Evolutionary conservation across 1,284 basidiomycete species (phyloP).

Genomic region (Rhodotorula sp.): DNA sequence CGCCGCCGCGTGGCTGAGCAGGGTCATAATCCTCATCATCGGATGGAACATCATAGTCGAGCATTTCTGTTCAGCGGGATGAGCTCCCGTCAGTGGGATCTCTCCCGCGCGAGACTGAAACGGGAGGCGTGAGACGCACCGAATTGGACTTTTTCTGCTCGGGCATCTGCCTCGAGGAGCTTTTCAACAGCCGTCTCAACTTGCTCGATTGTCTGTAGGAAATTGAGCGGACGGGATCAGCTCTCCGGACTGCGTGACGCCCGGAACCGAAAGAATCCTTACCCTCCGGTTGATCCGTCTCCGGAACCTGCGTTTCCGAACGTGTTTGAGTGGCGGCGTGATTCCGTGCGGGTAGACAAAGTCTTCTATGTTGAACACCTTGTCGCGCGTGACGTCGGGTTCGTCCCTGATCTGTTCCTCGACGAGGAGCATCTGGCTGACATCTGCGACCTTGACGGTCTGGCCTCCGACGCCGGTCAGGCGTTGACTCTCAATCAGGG

Average conservation of each 20-base stretch:
- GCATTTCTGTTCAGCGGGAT: conserved; percentile 17
- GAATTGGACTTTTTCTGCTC: conserved; percentile 75
- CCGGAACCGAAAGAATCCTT: conserved; percentile 43
- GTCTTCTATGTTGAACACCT: conserved; percentile 81
- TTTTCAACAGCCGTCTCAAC: conserved; percentile 96
- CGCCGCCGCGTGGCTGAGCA: conserved; percentile 2
- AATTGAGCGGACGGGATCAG: not conserved
- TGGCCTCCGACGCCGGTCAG: conserved; percentile 53
- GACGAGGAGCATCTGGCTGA: conserved; percentile 74
- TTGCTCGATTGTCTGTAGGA: conserved; percentile 80
- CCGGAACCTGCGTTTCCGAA: conserved; percentile 87
- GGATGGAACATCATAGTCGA: conserved; percentile 39
- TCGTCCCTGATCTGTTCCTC: conserved; percentile 75
- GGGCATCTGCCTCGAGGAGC: conserved; percentile 78
- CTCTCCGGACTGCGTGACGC: no score
- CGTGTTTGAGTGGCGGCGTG: conserved; percentile 88
- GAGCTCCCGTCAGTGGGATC: not conserved
- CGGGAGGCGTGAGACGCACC: conserved; percentile 52
- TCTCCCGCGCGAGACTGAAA: not conserved
- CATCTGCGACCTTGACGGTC: conserved; percentile 98
- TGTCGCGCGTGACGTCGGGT: conserved; percentile 54
- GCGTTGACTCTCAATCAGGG: conserved; percentile 93
- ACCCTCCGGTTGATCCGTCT: conserved; percentile 82
- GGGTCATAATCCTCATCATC: conserved; percentile 44
- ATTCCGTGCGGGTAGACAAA: conserved; percentile 97